Evolutionary conservation across 2,329 filamentous ascomycete species (phyloP).

Genomic region (Cadophora gregata): DNA sequence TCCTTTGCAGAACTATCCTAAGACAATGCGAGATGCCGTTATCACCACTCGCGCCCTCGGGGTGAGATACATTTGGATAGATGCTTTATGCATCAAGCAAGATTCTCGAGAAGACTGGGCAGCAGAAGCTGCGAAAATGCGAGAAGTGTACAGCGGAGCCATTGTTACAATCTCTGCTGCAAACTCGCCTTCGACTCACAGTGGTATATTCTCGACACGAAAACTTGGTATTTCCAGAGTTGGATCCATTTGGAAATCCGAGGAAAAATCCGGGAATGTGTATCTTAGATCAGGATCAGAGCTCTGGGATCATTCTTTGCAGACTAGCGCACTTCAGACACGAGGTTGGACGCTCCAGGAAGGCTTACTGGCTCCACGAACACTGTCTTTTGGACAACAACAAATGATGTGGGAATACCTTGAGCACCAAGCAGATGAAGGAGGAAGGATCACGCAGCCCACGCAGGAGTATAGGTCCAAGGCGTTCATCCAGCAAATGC

Average conservation of each 20-base stretch:
- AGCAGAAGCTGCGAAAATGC: slow-evolving; percentile 31
- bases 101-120: slow-evolving; percentile 33
- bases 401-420: slow-evolving; percentile 37
- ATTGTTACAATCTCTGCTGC: slow-evolving; percentile 29
- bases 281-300: slow-evolving; percentile 31
- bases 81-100: slow-evolving; percentile 36
- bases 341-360: slow-evolving; percentile 35
- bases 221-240: slow-evolving; percentile 14
- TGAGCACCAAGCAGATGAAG: slow-evolving; percentile 31
- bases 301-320: slow-evolving; percentile 32
- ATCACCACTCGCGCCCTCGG: slow-evolving; percentile 28
- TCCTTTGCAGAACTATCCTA: slow-evolving; percentile 21
- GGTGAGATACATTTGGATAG: slow-evolving; percentile 33
- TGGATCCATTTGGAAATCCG: slow-evolving; percentile 23
- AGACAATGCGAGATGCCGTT: slow-evolving; percentile 28
- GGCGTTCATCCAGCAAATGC: slow-evolving; percentile 30
- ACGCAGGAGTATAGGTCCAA: slow-evolving; percentile 32
- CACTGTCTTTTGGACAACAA: slow-evolving; percentile 31
- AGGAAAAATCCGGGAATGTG: slow-evolving; percentile 16
- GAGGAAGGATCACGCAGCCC: slow-evolving; percentile 28
- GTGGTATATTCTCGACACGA: slow-evolving; percentile 30
- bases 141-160: slow-evolving; percentile 32
- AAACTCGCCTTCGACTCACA: slow-evolving; percentile 29
- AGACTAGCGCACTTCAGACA: slow-evolving; percentile 25
- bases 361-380: slow-evolving; percentile 31